Evolutionary conservation across 371 early-diverging fungal species (phyloP), one percentile per base, ranked within the genome.

Genomic region (Homolaphlyctis polyrhiza): DNA sequence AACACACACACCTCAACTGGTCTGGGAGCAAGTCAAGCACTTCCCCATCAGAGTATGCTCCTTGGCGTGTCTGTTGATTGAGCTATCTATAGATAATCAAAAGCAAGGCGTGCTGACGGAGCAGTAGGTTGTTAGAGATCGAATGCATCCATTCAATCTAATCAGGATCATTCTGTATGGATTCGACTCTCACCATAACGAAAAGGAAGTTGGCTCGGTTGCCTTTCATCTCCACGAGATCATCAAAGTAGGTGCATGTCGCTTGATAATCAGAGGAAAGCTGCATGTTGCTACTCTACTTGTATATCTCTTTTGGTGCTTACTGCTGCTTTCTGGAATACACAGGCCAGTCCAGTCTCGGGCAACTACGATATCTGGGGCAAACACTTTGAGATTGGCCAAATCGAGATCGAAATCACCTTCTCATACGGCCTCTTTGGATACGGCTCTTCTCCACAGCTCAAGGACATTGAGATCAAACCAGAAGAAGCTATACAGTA

Each of bases 161-260:
- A 27, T 73, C 29, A 58, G 57, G 34, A 51, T 73, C 21, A 57
- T 57, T 28, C n/a, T 73, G 23, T 47, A 52, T 11, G 60, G 62
- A 5, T 60, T 63, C 47, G 61, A 36, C 35, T 51, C 48, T 23
- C 50, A 61, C 1, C 14, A 50, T n/a, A 32, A 36, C 27, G 35
- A 57, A 16, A 35, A 28, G 18, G 35, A 28, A 8, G 25, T 76
- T 51, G 76, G 73, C 23, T 45, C 65, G 1, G 58, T 70, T 1
- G 32, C 61, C 3, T 76, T 77, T 60, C 77, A 77, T 50, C 2
- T 77, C 29, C 77, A 77, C 58, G 77, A 77, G 35, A 64, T 77
- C 21, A 67, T 75, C 35, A 55, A 69, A 45, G 66, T 72, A 11
- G 8, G 36, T n/a, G n/a, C n/a, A n/a, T n/a, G n/a, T n/a, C n/a